Percentiles rank a stretch among this genome's conserved stretches.
phyloP scores from a whole-genome alignment of 1,139 yeast genomes.

The Debaryomyces subglobosus region DNA sequence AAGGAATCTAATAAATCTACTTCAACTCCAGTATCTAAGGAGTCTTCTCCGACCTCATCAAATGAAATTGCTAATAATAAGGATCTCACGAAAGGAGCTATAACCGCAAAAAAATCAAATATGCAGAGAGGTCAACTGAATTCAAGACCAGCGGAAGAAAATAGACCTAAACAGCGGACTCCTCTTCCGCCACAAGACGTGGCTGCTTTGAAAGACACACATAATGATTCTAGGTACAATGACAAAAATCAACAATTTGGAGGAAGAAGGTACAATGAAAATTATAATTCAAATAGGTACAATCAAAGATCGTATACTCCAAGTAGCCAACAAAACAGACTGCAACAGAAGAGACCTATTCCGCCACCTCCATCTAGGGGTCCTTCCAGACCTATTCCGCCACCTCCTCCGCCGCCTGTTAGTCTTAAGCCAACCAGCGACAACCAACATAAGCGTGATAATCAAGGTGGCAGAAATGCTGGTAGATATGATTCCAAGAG shows the following conservation, averaged over 20 bases:
- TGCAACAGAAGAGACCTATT: slow-evolving; percentile 11
- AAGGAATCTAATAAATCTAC: slow-evolving; percentile 10
- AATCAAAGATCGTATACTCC: slow-evolving; percentile 8
- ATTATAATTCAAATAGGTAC: slow-evolving; percentile 7
- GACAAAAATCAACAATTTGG: slow-evolving; percentile 5
- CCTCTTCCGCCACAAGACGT: slow-evolving; percentile 22
- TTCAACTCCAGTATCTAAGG: slow-evolving; percentile 4
- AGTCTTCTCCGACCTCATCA: slow-evolving; percentile 8
- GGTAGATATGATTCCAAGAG: slow-evolving; percentile 26
- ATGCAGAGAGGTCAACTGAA: not conserved
- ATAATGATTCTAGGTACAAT: slow-evolving; percentile 5
- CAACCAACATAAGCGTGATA: slow-evolving; percentile 9
- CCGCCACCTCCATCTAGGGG: slow-evolving; percentile 24
- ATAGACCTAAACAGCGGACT: slow-evolving; percentile 11
- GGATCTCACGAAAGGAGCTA: not conserved
- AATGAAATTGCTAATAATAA: slow-evolving; percentile 2
- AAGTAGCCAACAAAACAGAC: not conserved
- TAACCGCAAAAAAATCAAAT: not conserved
- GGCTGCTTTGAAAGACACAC: slow-evolving; percentile 12
- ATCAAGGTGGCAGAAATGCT: slow-evolving; percentile 10
- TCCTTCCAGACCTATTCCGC: slow-evolving; percentile 15
- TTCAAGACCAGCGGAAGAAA: slow-evolving; percentile 3
- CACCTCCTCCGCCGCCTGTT: slow-evolving; percentile 27
- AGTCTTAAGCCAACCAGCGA: slow-evolving; percentile 19
- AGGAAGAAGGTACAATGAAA: slow-evolving; percentile 9